A percentile compares a stretch with the other conserved stretches of the same genome.
phyloP scores from a whole-genome alignment of 768 basidiomycete species.

The Podaxis rugospora region DNA sequence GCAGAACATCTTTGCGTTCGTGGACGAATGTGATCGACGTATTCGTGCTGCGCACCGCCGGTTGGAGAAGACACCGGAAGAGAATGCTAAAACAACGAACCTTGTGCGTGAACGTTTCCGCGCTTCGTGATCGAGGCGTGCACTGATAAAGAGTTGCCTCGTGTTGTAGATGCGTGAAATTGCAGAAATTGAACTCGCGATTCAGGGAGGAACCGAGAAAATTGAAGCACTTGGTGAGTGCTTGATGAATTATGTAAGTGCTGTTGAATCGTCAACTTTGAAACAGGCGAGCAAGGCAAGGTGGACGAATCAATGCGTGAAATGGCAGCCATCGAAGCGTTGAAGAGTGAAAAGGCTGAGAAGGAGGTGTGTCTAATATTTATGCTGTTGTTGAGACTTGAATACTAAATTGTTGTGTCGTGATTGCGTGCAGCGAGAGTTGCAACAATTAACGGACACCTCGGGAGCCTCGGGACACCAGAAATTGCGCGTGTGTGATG shows the following conservation, averaged over 20 bases:
- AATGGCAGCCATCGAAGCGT: constrained; percentile 93
- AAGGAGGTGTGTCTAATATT: constrained; percentile 67
- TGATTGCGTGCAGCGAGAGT: constrained; percentile 60
- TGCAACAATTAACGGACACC: constrained; percentile 95
- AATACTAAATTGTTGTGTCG: constrained; percentile 10
- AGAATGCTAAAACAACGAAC: constrained; percentile 98
- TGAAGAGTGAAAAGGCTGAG: constrained; percentile 93
- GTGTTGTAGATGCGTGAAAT: constrained; percentile 89
- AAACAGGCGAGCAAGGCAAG: constrained; percentile 91
- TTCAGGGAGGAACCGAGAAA: constrained; percentile 98
- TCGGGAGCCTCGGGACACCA: constrained; percentile 99
- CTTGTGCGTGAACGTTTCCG: constrained; percentile 46
- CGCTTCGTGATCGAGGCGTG: neutral
- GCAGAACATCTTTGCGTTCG: constrained; percentile 90
- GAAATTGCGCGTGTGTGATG: constrained; percentile 99
- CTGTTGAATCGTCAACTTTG: constrained; percentile 12
- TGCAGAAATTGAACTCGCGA: constrained; percentile 97
- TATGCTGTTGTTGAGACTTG: constrained; percentile 12
- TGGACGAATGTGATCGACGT: constrained; percentile 97
- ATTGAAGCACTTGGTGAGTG: constrained; percentile 84
- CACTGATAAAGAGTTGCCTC: constrained; percentile 1
- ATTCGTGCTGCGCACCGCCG: constrained; percentile 92
- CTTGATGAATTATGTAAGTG: constrained; percentile 11
- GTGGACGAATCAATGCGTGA: constrained; percentile 99
- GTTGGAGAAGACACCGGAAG: constrained; percentile 98